Base-by-base conservation (phyloP, 331 rosid genomes). In the Spiraea crenata region DNA sequence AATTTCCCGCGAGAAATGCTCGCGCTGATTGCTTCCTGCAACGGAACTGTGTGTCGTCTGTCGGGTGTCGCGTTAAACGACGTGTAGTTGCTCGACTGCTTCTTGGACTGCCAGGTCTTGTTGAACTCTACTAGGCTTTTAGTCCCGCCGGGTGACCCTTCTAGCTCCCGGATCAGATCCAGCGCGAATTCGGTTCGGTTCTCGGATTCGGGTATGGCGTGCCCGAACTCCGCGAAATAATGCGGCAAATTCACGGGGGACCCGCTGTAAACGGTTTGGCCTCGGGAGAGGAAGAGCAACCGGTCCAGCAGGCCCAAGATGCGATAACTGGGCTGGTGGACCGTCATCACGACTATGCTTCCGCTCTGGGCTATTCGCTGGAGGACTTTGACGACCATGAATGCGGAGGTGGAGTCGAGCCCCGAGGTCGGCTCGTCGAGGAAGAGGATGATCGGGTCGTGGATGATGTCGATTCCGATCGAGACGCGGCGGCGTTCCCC, bases 381-480 rank as follows among this genome's bases (percentile, higher is more conserved):
- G 1, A 93, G 57, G 2, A 93, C 99, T 63, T 91, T 93, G 52
- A 93, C 99, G 69, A 93, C 99, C 97, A 93, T 87, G 90, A 69
- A 93, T 2, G 99, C 99, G 35, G 93, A 87, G 4, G 99, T 93
- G 2, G 99, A 93, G 77, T 93, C 99, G 0, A 93, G 92, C 37
- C 99, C 99, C 0, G 99, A 93, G 12, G 99, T 91, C 5, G 99
- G 99, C 39, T 93, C 99, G 73, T 93, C 99, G 1, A 93, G 90
- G 82, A 93, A 93, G 2, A 93, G 78, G 3, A 93, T 61, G 51
- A 93, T 93, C 2, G 99, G 99, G 57, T 93, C 97, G 75, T 93
- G 99, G 38, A 93, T 86, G 11, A 93, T 91, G 80, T 91, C 99
- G 39, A 79, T 93, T 1, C 99, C 99, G 55, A 93, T 93, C 0